Percentiles rank a stretch among this genome's conserved stretches.
These are phyloP conservation scores for Isabelozyma heimii DNA, from an alignment of 805 yeast species.

Conservation along the genomic window DNA sequence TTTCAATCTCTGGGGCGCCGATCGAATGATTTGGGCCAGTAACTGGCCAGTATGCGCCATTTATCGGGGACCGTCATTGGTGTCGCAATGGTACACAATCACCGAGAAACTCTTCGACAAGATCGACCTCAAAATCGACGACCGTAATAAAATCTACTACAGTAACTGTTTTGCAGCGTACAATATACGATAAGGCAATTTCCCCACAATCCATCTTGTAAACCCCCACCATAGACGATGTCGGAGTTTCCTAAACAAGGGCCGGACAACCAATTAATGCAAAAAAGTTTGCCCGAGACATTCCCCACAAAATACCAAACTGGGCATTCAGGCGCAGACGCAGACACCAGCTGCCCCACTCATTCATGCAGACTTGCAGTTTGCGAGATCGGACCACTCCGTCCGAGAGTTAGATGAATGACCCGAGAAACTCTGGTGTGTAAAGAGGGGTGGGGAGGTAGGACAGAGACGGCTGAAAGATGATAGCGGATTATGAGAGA, in stretches of 20 bases:
- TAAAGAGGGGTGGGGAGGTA: too few relatives aligned
- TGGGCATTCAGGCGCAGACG: not conserved
- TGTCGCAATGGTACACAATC: slow-evolving; percentile 18
- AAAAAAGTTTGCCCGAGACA: not conserved
- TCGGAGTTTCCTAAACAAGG: not conserved
- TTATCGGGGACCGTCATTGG: slow-evolving; percentile 9
- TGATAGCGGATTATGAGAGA: too few relatives aligned
- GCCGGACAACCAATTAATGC: not conserved
- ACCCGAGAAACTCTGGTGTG: not conserved
- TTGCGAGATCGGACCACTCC: not conserved
- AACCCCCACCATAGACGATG: not conserved
- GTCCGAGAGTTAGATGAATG: not conserved
- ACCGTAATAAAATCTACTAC: slow-evolving; percentile 12
- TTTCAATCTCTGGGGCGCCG: slow-evolving; percentile 26
- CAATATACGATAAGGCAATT: slow-evolving; percentile 6
- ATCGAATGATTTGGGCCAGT: slow-evolving; percentile 38
- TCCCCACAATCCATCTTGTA: not conserved
- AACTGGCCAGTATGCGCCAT: slow-evolving; percentile 45
- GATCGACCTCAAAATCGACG: slow-evolving; percentile 6
- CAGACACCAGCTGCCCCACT: not conserved
- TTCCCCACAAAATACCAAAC: not conserved
- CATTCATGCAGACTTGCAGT: not conserved
- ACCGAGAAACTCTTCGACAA: slow-evolving; percentile 14
- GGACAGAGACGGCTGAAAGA: not conserved
- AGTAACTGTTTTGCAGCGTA: slow-evolving; percentile 17